Evolutionary conservation across 768 basidiomycete species (phyloP).

Genomic region (Lactarius deliciosus): DNA sequence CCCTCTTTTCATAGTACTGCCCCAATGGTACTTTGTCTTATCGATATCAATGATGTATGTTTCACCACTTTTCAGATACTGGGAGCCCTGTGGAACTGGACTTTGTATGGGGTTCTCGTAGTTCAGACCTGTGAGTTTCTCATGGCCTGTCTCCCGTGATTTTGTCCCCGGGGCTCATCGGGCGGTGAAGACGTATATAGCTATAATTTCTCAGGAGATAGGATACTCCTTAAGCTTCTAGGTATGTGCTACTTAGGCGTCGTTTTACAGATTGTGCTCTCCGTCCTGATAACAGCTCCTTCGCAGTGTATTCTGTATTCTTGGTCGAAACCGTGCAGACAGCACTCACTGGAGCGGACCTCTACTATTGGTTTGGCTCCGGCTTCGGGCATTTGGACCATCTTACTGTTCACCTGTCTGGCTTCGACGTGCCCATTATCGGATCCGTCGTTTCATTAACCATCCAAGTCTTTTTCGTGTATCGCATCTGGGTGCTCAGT

Average conservation of each 20-base stretch:
- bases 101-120: slow-evolving; percentile 33
- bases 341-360: slow-evolving; percentile 32
- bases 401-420: slow-evolving; percentile 30
- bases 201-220: slow-evolving; percentile 18
- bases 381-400: slow-evolving; percentile 35
- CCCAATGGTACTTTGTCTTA: neutral
- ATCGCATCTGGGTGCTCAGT: slow-evolving; percentile 32
- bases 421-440: slow-evolving; percentile 34
- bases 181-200: slow-evolving; percentile 15
- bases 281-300: neutral
- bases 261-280: neutral
- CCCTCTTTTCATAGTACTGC: neutral
- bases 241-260: neutral
- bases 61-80: slow-evolving; percentile 6
- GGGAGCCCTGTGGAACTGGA: slow-evolving; percentile 31
- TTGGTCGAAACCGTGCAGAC: slow-evolving; percentile 33
- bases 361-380: slow-evolving; percentile 35
- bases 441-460: slow-evolving; percentile 33
- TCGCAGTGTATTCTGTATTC: slow-evolving; percentile 33
- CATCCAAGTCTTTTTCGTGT: slow-evolving; percentile 38
- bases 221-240: slow-evolving; percentile 1
- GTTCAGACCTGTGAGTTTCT: slow-evolving; percentile 36
- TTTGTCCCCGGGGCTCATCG: neutral
- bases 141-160: neutral
- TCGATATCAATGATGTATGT: neutral